These are phyloP conservation scores for Hymenotorrendiella dingleyae DNA, from an alignment of 2,329 filamentous ascomycete genomes.

Conservation along the genomic window DNA sequence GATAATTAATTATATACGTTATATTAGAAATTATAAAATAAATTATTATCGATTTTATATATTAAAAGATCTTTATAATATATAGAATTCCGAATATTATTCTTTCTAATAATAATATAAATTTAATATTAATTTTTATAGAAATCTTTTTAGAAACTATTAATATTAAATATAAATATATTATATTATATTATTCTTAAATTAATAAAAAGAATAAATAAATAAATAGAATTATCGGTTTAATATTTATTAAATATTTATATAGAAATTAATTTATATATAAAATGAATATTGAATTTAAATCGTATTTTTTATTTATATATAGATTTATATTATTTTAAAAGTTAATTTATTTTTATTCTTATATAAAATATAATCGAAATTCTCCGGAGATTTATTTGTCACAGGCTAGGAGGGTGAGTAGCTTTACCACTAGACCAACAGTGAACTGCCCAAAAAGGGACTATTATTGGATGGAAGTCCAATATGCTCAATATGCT, in stretches of 20 bases:
- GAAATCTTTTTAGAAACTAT: too few relatives aligned
- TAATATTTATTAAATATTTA: not conserved
- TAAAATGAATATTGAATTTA: not conserved
- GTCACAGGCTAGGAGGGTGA: too few relatives aligned
- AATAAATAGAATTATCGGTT: not conserved
- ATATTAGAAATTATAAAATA: not conserved
- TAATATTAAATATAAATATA: not conserved
- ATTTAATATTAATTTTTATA: not conserved
- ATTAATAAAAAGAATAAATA: not conserved
- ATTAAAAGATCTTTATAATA: not conserved
- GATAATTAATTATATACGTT: not conserved
- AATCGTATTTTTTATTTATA: not conserved
- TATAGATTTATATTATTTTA: not conserved
- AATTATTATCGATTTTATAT: not conserved
- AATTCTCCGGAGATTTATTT: not conserved
- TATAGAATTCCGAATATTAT: not conserved
- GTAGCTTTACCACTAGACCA: too few relatives aligned
- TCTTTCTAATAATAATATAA: not conserved
- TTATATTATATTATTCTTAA: not conserved
- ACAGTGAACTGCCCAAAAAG: too few relatives aligned
- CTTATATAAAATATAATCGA: not conserved
- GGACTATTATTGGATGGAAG: too few relatives aligned
- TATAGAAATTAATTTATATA: not conserved
- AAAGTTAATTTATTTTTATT: too few relatives aligned
- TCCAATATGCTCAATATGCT: too few relatives aligned